These are phyloP conservation scores for Sporothrix pseudoabietina DNA, from an alignment of 2,329 filamentous ascomycete species.

Conservation along the genomic window DNA sequence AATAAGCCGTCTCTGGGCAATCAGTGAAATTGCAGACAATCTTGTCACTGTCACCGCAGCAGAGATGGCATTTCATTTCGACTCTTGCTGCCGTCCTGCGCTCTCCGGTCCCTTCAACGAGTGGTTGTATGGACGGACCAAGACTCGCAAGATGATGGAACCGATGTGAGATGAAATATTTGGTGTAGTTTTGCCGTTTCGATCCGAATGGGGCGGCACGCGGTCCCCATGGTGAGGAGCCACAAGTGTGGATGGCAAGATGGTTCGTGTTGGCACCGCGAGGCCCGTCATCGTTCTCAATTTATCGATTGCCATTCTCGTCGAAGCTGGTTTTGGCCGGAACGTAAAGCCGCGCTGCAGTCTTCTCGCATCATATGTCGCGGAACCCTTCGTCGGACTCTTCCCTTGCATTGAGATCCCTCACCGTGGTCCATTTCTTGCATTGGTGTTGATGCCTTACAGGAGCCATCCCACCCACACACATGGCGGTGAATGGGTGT, in stretches of 20 bases:
- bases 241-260: not conserved
- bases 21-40: slow-evolving; percentile 23
- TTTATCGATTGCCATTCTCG: not conserved
- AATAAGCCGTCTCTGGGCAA: not conserved
- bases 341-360: not conserved
- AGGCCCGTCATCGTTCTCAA: not conserved
- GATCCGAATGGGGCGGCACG: not conserved
- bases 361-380: not conserved
- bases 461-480: not conserved
- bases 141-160: not conserved
- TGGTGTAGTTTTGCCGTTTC: not conserved
- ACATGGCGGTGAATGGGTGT: slow-evolving; percentile 24
- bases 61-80: not conserved
- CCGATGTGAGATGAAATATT: not conserved
- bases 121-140: not conserved
- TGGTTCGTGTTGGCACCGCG: not conserved
- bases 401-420: not conserved
- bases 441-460: slow-evolving; percentile 26
- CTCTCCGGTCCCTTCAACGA: not conserved
- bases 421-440: not conserved
- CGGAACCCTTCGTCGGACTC: not conserved
- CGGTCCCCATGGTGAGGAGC: not conserved
- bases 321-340: not conserved
- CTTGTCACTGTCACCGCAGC: not conserved
- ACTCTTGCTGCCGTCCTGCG: not conserved